These are phyloP conservation scores for Alisma plantagoaquatica DNA, from an alignment of 106 monocot genomes.

Conservation along the genomic window DNA sequence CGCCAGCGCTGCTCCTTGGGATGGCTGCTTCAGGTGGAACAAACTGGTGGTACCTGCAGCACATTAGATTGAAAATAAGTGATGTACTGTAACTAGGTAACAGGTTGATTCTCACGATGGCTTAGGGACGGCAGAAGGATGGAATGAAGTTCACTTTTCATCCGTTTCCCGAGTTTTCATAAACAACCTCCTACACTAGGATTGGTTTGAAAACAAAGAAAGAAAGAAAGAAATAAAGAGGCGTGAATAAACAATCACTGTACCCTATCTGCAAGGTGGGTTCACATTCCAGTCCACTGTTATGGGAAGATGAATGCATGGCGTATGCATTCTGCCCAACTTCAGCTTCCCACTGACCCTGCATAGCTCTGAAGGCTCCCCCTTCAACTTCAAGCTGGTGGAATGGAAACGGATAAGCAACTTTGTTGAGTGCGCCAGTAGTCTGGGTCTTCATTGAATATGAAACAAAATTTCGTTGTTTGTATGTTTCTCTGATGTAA, in stretches of 20 bases:
- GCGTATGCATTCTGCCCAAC: slow-evolving; percentile 12
- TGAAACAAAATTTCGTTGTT: no score
- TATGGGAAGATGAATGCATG: slow-evolving; percentile 26
- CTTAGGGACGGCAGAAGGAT: no score
- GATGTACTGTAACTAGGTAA: no score
- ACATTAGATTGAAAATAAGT: no score
- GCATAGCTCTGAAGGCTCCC: slow-evolving; percentile 18
- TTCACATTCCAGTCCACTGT: slow-evolving; percentile 32
- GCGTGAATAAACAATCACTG: background rate
- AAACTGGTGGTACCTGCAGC: slow-evolving; percentile 41
- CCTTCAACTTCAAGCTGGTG: slow-evolving; percentile 39
- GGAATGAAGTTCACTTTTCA: no score
- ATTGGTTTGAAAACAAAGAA: no score
- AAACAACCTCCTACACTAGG: no score
- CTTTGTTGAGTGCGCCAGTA: background rate
- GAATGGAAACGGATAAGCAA: background rate
- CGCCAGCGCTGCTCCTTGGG: slow-evolving; percentile 12
- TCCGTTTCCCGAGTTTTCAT: no score
- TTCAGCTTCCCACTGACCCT: slow-evolving; percentile 20
- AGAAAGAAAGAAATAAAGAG: background rate
- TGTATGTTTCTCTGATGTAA: no score
- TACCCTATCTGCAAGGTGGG: slow-evolving; percentile 63
- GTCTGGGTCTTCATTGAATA: no score
- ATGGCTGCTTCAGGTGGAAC: slow-evolving; percentile 30
- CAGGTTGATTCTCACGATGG: no score